These are phyloP conservation scores for Plantago ovata DNA, from an alignment of 257 asterid genomes.

Conservation along the genomic window DNA sequence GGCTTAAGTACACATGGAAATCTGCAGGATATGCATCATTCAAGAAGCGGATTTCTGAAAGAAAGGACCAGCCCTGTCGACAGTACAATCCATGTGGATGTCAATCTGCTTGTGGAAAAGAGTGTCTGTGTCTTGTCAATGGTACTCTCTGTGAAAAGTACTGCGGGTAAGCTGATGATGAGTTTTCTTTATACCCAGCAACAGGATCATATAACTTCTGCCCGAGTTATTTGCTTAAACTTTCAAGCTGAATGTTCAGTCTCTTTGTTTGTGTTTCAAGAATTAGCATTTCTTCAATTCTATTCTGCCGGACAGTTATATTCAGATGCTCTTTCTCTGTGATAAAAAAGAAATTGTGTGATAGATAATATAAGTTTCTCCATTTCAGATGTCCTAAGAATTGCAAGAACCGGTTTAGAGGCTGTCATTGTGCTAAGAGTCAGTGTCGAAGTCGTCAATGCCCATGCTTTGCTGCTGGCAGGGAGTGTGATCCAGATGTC, in stretches of 20 bases:
- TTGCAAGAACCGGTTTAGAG: constrained; percentile 95
- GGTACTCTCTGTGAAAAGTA: constrained; percentile 95
- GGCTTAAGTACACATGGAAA: constrained; percentile 86
- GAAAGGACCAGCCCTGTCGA: constrained; percentile 90
- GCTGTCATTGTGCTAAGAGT: constrained; percentile 97
- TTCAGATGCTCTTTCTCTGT: constrained; percentile 11
- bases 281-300: neutral
- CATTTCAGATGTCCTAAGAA: constrained; percentile 75
- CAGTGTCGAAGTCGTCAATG: constrained; percentile 99
- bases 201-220: neutral
- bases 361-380: constrained; percentile 16
- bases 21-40: constrained; percentile 86
- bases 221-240: no score
- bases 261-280: neutral
- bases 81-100: constrained; percentile 96
- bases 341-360: constrained; percentile 11
- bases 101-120: constrained; percentile 85
- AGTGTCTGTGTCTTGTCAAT: constrained; percentile 76
- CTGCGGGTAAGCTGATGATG: constrained; percentile 71
- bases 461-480: constrained; percentile 93
- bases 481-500: constrained; percentile 98
- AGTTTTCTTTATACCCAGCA: neutral
- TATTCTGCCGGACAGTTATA: constrained; percentile 4
- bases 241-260: neutral
- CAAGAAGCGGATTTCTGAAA: constrained; percentile 82